Evolutionary conservation across 164 flowering plant species (phyloP).

Genomic region (Buxus sempervirens): DNA sequence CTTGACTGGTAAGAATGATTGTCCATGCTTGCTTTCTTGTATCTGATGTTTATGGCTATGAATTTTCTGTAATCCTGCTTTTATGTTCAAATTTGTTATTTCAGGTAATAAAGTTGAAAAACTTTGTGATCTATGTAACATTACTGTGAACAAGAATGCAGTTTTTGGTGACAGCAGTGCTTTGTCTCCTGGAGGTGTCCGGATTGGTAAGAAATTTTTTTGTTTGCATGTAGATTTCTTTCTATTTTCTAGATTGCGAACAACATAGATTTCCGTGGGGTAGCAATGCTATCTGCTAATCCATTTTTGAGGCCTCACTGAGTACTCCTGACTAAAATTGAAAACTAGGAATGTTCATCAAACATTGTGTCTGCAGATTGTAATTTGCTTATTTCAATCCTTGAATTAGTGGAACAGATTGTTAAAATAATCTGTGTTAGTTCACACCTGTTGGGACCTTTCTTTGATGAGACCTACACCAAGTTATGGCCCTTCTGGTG

Average conservation of each 20-base stretch:
- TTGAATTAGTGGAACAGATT: background rate
- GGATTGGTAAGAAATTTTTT: conserved; percentile 35
- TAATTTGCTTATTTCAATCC: background rate
- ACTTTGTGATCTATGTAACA: conserved; percentile 47
- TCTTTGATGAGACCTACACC: no score
- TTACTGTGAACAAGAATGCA: conserved; percentile 46
- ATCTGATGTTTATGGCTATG: background rate
- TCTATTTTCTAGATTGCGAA: no score
- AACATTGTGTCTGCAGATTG: background rate
- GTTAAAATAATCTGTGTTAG: background rate
- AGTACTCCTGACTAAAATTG: no score
- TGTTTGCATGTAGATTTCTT: background rate
- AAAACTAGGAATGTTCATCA: background rate
- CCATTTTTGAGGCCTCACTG: no score
- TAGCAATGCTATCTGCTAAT: no score
- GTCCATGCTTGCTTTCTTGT: background rate
- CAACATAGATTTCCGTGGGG: no score
- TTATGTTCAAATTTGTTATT: background rate
- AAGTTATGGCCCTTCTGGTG: no score
- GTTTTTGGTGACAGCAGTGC: conserved; percentile 49
- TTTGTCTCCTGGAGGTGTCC: conserved; percentile 46
- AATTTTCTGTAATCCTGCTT: no score
- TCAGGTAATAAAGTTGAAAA: conserved; percentile 50
- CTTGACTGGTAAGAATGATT: conserved; percentile 32
- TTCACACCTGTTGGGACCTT: no score